A percentile compares a stretch with the other conserved stretches of the same genome.
phyloP scores from a whole-genome alignment of 2,329 filamentous ascomycete species.

The Microdochium paspali region DNA sequence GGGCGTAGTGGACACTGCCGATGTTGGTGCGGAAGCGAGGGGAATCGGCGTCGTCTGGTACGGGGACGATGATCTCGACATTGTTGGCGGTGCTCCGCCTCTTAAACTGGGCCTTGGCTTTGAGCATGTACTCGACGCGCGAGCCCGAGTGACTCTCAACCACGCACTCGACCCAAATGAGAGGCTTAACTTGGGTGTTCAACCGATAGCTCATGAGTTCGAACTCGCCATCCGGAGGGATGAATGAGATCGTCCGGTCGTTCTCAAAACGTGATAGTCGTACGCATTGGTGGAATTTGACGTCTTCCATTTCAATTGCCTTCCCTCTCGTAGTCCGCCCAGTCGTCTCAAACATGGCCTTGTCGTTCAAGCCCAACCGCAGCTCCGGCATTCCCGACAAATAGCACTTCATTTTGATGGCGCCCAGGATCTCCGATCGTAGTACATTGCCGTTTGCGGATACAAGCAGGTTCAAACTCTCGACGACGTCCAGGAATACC shows the following conservation, averaged over 20 bases:
- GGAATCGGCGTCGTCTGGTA: conserved; percentile 93
- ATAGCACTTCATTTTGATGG: conserved; percentile 99
- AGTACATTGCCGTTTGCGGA: conserved; percentile 91
- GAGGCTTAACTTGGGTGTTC: conserved; percentile 95
- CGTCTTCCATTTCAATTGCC: conserved; percentile 98
- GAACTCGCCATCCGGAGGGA: conserved; percentile 96
- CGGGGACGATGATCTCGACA: conserved; percentile 93
- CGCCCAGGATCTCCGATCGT: conserved; percentile 90
- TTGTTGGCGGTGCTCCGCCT: conserved; percentile 96
- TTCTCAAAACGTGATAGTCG: conserved; percentile 94
- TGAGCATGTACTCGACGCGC: conserved; percentile 97
- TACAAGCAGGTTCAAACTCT: conserved; percentile 92
- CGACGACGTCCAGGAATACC: conserved; percentile 95
- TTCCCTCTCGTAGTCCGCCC: conserved; percentile 90
- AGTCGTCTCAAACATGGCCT: conserved; percentile 99
- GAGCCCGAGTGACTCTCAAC: conserved; percentile 94
- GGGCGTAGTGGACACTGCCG: conserved; percentile 92
- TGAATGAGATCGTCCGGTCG: conserved; percentile 97
- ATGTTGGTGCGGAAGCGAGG: conserved; percentile 97
- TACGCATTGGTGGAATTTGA: conserved; percentile 99
- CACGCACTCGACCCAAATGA: conserved; percentile 98
- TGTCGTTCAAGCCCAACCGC: conserved; percentile 90
- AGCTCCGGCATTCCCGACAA: conserved; percentile 96
- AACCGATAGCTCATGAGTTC: conserved; percentile 98
- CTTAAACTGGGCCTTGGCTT: conserved; percentile 97